These are phyloP conservation scores for Aulographum hederae DNA, from an alignment of 2,329 filamentous ascomycete genomes.

Conservation along the genomic window DNA sequence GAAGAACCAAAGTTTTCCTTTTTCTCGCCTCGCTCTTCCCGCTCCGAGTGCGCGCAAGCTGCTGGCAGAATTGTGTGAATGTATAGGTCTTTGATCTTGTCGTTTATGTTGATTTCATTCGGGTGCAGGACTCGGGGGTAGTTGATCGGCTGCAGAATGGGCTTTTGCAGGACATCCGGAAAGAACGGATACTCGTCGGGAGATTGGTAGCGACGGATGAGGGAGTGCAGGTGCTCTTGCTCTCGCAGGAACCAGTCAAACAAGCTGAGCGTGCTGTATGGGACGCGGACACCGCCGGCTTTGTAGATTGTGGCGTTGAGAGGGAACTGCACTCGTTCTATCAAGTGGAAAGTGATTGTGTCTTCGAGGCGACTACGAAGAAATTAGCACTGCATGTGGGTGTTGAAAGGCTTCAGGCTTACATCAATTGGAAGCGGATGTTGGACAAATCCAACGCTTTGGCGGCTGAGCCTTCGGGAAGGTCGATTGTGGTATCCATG, in stretches of 20 bases:
- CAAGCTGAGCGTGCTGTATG: slow-evolving; percentile 55
- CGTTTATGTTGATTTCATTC: slow-evolving; percentile 83
- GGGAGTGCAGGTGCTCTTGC: slow-evolving; percentile 79
- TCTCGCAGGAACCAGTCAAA: slow-evolving; percentile 87
- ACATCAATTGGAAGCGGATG: slow-evolving; percentile 92
- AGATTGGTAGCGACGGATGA: slow-evolving; percentile 85
- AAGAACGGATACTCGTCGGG: slow-evolving; percentile 98
- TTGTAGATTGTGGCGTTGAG: slow-evolving; percentile 77
- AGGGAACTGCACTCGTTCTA: slow-evolving; percentile 95
- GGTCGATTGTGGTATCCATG: slow-evolving; percentile 86
- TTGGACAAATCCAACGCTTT: slow-evolving; percentile 78
- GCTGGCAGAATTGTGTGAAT: slow-evolving; percentile 65
- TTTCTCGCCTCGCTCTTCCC: slow-evolving; percentile 61
- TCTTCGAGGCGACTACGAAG: slow-evolving; percentile 71
- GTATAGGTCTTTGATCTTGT: slow-evolving; percentile 72
- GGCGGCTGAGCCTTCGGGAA: slow-evolving; percentile 63
- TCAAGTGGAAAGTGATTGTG: slow-evolving; percentile 91
- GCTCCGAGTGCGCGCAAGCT: slow-evolving; percentile 62
- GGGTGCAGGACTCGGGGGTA: slow-evolving; percentile 78
- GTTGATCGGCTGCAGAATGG: slow-evolving; percentile 70
- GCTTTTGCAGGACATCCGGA: slow-evolving; percentile 56
- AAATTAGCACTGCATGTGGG: no score
- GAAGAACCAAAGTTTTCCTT: slow-evolving; percentile 92
- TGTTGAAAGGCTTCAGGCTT: slow-evolving; percentile 15
- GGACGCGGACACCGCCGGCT: slow-evolving; percentile 63